Percentiles rank a stretch among this genome's conserved stretches.
Evolutionary conservation across 352 stramenopile genomes (phyloP).

Genomic region (Aphanomyces invadans): DNA sequence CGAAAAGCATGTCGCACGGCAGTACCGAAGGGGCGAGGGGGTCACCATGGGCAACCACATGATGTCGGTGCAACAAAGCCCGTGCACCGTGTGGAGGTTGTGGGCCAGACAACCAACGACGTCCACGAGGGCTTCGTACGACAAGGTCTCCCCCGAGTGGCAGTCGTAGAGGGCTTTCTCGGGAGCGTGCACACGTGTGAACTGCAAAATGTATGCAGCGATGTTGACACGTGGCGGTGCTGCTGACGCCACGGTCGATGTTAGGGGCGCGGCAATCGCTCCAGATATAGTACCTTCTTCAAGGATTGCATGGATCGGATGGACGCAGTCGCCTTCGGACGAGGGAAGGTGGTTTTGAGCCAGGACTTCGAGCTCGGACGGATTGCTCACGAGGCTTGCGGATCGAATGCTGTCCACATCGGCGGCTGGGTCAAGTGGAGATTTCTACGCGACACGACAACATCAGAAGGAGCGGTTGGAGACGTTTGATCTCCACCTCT

Average conservation of each 20-base stretch:
- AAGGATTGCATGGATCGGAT: background rate
- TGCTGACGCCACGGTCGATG: background rate
- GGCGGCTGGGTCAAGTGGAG: too few relatives aligned
- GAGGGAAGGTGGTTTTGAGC: background rate
- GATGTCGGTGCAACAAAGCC: background rate
- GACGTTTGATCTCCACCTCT: too few relatives aligned
- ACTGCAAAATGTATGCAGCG: conserved; percentile 5
- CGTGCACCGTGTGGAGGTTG: background rate
- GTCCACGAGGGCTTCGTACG: background rate
- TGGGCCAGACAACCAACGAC: background rate
- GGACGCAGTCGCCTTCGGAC: background rate
- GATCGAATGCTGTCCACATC: background rate
- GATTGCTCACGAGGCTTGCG: conserved; percentile 7
- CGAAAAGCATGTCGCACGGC: too few relatives aligned
- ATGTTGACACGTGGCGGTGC: background rate
- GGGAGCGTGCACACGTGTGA: conserved; percentile 1
- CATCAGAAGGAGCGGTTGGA: too few relatives aligned
- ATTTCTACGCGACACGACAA: too few relatives aligned
- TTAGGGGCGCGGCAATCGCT: too few relatives aligned
- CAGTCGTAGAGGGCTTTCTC: background rate
- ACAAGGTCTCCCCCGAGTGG: background rate
- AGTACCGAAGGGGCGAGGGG: background rate
- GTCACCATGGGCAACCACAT: background rate
- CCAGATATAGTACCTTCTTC: background rate
- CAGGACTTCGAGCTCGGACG: background rate